phyloP scores from a whole-genome alignment of 768 basidiomycete genomes.

The Dioszegia hungarica region DNA sequence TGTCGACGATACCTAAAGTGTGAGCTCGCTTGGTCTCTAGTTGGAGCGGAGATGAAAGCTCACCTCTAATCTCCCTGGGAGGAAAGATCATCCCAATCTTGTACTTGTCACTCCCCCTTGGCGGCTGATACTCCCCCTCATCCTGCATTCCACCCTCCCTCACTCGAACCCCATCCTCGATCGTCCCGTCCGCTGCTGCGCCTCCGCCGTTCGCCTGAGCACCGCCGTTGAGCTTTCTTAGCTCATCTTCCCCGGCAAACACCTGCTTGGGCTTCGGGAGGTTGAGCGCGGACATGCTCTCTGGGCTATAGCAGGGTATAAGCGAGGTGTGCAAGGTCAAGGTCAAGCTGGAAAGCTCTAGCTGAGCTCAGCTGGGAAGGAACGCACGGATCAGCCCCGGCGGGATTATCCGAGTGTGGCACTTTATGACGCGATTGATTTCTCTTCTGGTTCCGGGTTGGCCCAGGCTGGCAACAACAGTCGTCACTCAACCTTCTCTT shows the following conservation, averaged over 20 bases:
- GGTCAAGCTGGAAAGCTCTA: no score
- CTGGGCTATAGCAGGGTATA: background rate
- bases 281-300: slow-evolving; percentile 35
- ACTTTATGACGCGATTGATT: background rate
- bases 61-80: slow-evolving; percentile 90
- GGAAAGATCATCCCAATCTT: slow-evolving; percentile 86
- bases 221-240: slow-evolving; percentile 23
- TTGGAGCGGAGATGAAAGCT: slow-evolving; percentile 32
- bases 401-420: slow-evolving; percentile 5
- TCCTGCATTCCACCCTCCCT: slow-evolving; percentile 44
- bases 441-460: background rate
- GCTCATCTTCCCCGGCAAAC: slow-evolving; percentile 39
- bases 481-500: background rate
- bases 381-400: background rate
- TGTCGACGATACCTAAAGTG: slow-evolving; percentile 78
- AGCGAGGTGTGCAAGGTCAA: background rate
- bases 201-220: slow-evolving; percentile 17
- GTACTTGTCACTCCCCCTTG: slow-evolving; percentile 54
- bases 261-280: slow-evolving; percentile 45
- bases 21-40: slow-evolving; percentile 6
- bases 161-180: slow-evolving; percentile 43
- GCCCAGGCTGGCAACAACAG: background rate
- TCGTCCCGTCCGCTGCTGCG: slow-evolving; percentile 32
- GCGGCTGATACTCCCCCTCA: slow-evolving; percentile 51
- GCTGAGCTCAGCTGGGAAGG: no score